Evolutionary conservation across 2,329 filamentous ascomycete species (phyloP).

Genomic region (Canariomyces notabilis): DNA sequence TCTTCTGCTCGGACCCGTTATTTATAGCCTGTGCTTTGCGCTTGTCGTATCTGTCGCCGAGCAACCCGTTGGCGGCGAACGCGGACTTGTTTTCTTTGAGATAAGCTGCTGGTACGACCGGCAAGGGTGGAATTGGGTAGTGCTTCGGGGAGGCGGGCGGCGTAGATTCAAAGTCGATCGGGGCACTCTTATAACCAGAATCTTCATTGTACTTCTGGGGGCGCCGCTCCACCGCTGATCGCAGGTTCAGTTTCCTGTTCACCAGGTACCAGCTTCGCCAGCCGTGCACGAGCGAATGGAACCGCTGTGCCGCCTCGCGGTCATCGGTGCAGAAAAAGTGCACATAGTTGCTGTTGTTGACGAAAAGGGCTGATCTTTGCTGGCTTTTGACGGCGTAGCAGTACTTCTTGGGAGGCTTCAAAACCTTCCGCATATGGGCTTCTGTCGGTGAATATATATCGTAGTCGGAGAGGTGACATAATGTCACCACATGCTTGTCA

Average conservation of each 20-base stretch:
- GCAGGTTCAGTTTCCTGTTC: conserved; percentile 53
- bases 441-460: conserved; percentile 79
- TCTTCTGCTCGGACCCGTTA: conserved; percentile 6
- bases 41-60: conserved; percentile 46
- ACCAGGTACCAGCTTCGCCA: conserved; percentile 94
- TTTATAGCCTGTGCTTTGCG: conserved; percentile 35
- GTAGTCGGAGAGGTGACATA: conserved; percentile 87
- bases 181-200: background rate
- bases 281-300: conserved; percentile 65
- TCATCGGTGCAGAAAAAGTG: conserved; percentile 89
- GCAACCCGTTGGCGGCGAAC: conserved; percentile 48
- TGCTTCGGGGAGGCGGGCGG: background rate
- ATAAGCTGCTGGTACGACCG: conserved; percentile 31
- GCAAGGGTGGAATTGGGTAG: conserved; percentile 11
- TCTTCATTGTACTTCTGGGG: conserved; percentile 21
- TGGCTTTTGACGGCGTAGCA: conserved; percentile 91
- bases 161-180: conserved; percentile 41
- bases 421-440: conserved; percentile 60
- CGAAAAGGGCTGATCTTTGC: conserved; percentile 79
- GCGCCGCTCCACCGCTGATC: conserved; percentile 28
- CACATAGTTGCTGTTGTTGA: conserved; percentile 78
- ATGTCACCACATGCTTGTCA: conserved; percentile 61
- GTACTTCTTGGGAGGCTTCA: conserved; percentile 78
- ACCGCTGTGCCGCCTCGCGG: conserved; percentile 57
- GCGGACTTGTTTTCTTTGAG: conserved; percentile 36